Evolutionary conservation across 208 protist species (phyloP), one percentile per base, ranked within the genome.

Genomic region (Wallacemonas collosoma): DNA sequence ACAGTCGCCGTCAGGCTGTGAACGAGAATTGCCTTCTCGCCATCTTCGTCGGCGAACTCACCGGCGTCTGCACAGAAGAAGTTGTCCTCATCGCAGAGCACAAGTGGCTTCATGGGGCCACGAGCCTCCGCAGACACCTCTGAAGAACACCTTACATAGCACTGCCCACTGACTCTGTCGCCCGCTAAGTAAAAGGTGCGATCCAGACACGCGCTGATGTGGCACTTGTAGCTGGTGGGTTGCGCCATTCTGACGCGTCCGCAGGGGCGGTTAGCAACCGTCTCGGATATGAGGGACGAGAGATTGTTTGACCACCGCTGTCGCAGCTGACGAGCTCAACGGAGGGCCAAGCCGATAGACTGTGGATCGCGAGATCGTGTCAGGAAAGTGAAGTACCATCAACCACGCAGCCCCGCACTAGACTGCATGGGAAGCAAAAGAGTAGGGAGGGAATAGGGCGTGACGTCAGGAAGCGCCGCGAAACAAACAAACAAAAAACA

Each of bases 111-210:
- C 41, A 65, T 38, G 3, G 40, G 4, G 5, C 41, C 60, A 3
- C 5, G 60, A 9, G 14, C 50, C 43, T 15, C 1, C 11, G 12
- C 60, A 14, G 60, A 57, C 8, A 56, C 40, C 2, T 80, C 80
- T 1, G 76, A 74, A 39, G 78, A 77, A 51, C 83, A 84, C 2
- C 81, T 74, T 9, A 86, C 43, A 26, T 75, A 76, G 9, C 79
- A 35, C 12, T 80, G 76, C 4, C 83, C 75, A 41, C 80, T 77
- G 3, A 94, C 87, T 15, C 80, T 43, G 61, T 93, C 87, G 8
- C 87, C 89, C 4, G 83, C 78, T 17, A 75, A 26, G 78, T 94
- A 94, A 85, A 85, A 93, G 36, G 69, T n/a, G 47, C 82, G 86
- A 58, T 92, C 81, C 63, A 80, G 54, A 9, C 68, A 75, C 2